These are phyloP conservation scores for Coemansia sp. DNA, from an alignment of 192 early-diverging fungal species.

Conservation along the genomic window DNA sequence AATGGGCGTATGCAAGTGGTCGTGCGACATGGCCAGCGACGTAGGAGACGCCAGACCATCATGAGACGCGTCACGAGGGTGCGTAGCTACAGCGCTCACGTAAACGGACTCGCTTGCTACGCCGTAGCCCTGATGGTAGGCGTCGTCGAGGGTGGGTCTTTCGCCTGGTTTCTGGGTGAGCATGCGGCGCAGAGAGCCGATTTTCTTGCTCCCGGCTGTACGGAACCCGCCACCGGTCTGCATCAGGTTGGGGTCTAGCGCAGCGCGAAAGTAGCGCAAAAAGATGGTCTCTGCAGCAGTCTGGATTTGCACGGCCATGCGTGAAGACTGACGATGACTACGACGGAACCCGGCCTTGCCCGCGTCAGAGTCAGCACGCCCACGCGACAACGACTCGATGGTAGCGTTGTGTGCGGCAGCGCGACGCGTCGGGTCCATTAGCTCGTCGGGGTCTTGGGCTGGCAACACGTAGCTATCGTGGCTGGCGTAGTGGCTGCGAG, in stretches of 20 bases:
- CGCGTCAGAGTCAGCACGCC: constrained; percentile 5
- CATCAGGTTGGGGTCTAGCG: constrained; percentile 49
- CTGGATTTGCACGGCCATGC: constrained; percentile 58
- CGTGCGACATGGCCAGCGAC: constrained; percentile 48
- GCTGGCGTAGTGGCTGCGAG: constrained; percentile 51
- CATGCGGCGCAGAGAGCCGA: constrained; percentile 53
- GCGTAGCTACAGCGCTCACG: constrained; percentile 12
- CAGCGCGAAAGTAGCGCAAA: constrained; percentile 55
- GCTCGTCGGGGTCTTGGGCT: not conserved
- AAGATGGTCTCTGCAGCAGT: constrained; percentile 53
- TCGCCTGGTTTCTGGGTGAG: constrained; percentile 42
- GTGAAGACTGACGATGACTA: constrained; percentile 50
- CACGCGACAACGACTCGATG: constrained; percentile 45
- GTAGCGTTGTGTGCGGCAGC: constrained; percentile 43
- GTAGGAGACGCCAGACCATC: constrained; percentile 38
- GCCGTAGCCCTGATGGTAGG: constrained; percentile 56
- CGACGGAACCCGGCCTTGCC: constrained; percentile 17
- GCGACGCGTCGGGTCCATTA: constrained; percentile 15
- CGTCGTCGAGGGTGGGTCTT: constrained; percentile 38
- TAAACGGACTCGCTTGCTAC: constrained; percentile 41
- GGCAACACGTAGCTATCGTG: constrained; percentile 20
- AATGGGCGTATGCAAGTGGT: constrained; percentile 45
- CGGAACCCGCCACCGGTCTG: constrained; percentile 6
- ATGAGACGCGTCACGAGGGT: constrained; percentile 9
- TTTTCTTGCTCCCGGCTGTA: constrained; percentile 21